Evolutionary conservation across 1,139 yeast genomes (phyloP).

Genomic region (Magnusiomyces ingens): DNA sequence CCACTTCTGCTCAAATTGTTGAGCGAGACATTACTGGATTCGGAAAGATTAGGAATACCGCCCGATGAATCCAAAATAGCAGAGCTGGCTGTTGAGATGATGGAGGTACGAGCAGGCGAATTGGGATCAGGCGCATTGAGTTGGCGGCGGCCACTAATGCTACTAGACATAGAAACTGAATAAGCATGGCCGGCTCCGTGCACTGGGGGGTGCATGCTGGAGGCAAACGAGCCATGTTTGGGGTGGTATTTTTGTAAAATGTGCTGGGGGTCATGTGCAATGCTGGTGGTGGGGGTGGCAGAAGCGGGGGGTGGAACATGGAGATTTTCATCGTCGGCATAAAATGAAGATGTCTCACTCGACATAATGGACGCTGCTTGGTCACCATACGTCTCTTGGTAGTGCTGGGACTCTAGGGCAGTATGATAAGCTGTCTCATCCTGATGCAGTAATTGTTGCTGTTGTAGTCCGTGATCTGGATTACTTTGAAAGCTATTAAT

Average conservation of each 20-base stretch:
- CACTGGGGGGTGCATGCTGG: too few species aligned
- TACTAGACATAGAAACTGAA: not conserved
- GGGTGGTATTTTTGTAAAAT: not conserved
- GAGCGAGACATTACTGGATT: not conserved
- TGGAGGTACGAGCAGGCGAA: not conserved
- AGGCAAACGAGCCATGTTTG: not conserved
- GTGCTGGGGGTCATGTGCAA: not conserved
- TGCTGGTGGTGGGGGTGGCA: not conserved
- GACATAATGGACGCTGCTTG: not conserved
- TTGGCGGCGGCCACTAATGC: slow-evolving; percentile 7
- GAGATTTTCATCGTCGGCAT: too few species aligned
- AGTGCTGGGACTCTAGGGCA: too few species aligned
- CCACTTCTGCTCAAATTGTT: not conserved
- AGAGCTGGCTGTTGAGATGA: slow-evolving; percentile 10
- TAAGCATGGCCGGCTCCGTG: not conserved
- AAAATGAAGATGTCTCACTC: not conserved
- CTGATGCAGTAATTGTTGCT: too few species aligned
- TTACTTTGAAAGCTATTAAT: too few species aligned
- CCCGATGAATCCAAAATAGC: slow-evolving; percentile 14
- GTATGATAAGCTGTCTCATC: too few species aligned
- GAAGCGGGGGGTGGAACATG: slow-evolving; percentile 4
- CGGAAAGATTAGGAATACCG: slow-evolving; percentile 9
- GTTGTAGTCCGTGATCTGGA: too few species aligned
- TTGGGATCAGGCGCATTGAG: slow-evolving; percentile 3
- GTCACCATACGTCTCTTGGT: too few species aligned